A percentile compares a stretch with the other conserved stretches of the same genome.
phyloP scores from a whole-genome alignment of 2,329 filamentous ascomycete species.

The Colletotrichum endophyticum region DNA sequence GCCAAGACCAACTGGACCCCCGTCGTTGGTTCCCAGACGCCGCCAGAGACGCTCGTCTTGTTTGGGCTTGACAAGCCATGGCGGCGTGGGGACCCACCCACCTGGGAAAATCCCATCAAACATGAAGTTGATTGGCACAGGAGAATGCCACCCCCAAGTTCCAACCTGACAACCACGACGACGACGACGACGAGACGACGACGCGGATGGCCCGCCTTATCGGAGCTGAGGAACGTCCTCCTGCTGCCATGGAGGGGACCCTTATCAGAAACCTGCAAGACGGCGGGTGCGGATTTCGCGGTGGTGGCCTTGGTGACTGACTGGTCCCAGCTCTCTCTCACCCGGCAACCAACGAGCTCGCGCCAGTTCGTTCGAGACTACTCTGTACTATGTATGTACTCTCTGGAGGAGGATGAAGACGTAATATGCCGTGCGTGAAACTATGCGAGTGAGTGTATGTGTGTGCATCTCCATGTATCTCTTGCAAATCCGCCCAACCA shows the following conservation, averaged over 20 bases:
- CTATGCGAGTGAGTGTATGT: neutral
- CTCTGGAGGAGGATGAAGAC: neutral
- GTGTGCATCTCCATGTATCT: neutral
- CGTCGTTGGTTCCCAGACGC: constrained; percentile 17
- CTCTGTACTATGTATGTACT: neutral
- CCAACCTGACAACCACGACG: neutral
- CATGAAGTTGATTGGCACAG: constrained; percentile 10
- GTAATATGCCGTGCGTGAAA: neutral
- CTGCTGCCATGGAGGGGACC: neutral
- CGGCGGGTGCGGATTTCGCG: constrained; percentile 11
- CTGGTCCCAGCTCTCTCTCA: neutral
- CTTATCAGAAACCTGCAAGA: constrained; percentile 20
- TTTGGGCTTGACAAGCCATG: constrained; percentile 19
- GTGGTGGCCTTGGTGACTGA: neutral
- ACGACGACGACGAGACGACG: neutral
- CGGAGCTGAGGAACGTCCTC: neutral
- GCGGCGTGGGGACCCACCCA: neutral
- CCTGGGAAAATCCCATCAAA: neutral
- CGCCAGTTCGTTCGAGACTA: neutral
- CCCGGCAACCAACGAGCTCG: neutral
- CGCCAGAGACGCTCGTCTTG: constrained; percentile 10
- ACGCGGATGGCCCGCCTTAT: constrained; percentile 5
- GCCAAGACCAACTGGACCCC: neutral
- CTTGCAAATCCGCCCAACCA: neutral
- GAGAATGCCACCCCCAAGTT: neutral